Conservation (phyloP, 1,139 yeast genomes). For the Yamadazyma kanchanaburiensis region DNA sequence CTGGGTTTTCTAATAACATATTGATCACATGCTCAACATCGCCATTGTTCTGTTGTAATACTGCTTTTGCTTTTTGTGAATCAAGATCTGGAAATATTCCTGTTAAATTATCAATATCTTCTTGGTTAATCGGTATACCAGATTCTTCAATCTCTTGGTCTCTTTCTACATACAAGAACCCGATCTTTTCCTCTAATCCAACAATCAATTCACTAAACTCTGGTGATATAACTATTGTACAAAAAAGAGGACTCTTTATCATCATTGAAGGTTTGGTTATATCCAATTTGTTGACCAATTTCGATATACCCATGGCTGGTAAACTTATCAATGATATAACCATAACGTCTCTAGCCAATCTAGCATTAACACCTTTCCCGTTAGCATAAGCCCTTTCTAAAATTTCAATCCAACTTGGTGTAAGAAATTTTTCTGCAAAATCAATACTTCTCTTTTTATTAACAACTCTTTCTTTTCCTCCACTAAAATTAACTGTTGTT, state of each 20-base stretch:
- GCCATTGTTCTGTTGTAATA: conserved; percentile 49
- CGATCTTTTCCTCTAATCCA: conserved; percentile 45
- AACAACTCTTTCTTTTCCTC: conserved; percentile 11
- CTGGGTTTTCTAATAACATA: conserved; percentile 60
- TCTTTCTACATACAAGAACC: conserved; percentile 34
- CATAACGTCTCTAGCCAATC: conserved; percentile 45
- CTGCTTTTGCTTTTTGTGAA: conserved; percentile 37
- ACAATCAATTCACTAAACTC: conserved; percentile 45
- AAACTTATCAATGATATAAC: conserved; percentile 51
- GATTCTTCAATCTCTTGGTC: conserved; percentile 5
- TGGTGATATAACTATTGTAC: conserved; percentile 48
- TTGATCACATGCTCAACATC: conserved; percentile 61
- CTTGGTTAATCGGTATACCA: conserved; percentile 17
- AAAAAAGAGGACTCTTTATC: conserved; percentile 48
- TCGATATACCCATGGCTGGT: conserved; percentile 41
- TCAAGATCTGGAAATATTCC: conserved; percentile 61
- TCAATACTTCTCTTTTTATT: conserved; percentile 18
- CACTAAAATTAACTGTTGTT: conserved; percentile 9
- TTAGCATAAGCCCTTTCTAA: conserved; percentile 55
- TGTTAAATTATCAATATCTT: conserved; percentile 39
- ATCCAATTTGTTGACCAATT: conserved; percentile 41
- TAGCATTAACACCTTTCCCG: conserved; percentile 53
- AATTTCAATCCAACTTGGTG: conserved; percentile 52
- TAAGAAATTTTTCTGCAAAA: conserved; percentile 56
- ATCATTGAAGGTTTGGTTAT: conserved; percentile 39